Evolutionary conservation across 2,329 filamentous ascomycete species (phyloP).

Genomic region (Diaporthe nobilis): DNA sequence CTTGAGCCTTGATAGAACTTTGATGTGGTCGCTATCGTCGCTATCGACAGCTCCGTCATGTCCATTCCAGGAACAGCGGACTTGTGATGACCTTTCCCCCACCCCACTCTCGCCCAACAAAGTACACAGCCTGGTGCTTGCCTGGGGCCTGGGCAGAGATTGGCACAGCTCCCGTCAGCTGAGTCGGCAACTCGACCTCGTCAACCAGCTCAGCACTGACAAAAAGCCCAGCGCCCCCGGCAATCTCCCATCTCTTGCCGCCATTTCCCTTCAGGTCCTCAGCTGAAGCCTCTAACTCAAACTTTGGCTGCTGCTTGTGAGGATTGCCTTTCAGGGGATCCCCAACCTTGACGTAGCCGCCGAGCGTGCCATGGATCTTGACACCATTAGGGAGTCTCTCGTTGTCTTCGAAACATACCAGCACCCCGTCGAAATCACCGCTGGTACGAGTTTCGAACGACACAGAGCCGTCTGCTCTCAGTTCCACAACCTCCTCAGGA

Average conservation of each 20-base stretch:
- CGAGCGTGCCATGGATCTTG: constrained; percentile 46
- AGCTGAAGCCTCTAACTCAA: constrained; percentile 39
- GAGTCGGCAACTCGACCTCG: constrained; percentile 44
- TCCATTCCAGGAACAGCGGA: constrained; percentile 42
- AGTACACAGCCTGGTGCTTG: constrained; percentile 41
- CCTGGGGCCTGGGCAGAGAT: constrained; percentile 9
- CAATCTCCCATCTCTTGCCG: constrained; percentile 43
- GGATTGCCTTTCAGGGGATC: constrained; percentile 47
- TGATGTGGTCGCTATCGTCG: not conserved
- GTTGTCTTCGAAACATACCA: constrained; percentile 37
- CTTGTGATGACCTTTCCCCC: constrained; percentile 47
- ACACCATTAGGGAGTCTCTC: constrained; percentile 38
- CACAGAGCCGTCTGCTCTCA: constrained; percentile 41
- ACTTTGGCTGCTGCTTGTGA: constrained; percentile 48
- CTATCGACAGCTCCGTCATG: not conserved
- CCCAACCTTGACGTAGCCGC: constrained; percentile 51
- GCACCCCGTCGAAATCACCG: constrained; percentile 50
- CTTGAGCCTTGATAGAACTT: not conserved
- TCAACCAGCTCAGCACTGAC: constrained; percentile 44
- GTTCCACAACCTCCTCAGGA: constrained; percentile 44
- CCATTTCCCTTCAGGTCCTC: constrained; percentile 39
- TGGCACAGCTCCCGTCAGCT: constrained; percentile 44
- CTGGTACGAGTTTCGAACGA: constrained; percentile 48
- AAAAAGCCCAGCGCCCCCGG: constrained; percentile 48
- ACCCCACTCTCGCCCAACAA: constrained; percentile 45